Evolutionary conservation across 2,329 filamentous ascomycete genomes (phyloP).

Genomic region (Mycosphaerella arachidis): DNA sequence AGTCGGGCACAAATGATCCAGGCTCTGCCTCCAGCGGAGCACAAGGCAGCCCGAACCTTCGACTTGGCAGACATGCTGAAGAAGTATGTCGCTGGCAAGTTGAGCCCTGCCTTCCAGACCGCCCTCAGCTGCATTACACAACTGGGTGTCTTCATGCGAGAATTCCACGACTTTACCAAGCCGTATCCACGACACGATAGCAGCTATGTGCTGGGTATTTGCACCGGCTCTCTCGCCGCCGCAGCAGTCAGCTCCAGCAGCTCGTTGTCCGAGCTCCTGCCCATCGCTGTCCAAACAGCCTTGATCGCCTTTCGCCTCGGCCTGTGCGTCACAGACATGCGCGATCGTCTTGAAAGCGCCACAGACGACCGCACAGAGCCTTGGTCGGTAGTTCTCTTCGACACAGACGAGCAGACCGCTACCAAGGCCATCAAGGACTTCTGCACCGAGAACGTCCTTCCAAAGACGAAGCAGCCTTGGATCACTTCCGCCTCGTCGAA

Average conservation of each 20-base stretch:
- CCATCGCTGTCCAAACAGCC: conserved; percentile 33
- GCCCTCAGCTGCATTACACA: conserved; percentile 21
- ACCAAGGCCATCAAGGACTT: not conserved
- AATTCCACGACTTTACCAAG: conserved; percentile 1
- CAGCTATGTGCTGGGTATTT: conserved; percentile 18
- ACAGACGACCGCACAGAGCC: not conserved
- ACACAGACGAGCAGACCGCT: not conserved
- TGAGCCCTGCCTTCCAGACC: conserved; percentile 18
- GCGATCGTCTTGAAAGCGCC: not conserved
- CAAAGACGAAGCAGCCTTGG: not conserved
- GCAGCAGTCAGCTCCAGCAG: conserved; percentile 19
- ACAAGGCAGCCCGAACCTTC: not conserved
- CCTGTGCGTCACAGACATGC: conserved; percentile 8
- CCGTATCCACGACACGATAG: not conserved
- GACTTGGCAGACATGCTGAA: not conserved
- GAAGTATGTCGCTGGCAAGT: conserved; percentile 7
- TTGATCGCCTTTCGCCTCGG: conserved; percentile 45
- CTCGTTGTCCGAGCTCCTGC: conserved; percentile 14
- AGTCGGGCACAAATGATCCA: not conserved
- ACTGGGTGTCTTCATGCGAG: conserved; percentile 20
- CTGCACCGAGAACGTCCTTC: not conserved
- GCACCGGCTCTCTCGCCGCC: conserved; percentile 23
- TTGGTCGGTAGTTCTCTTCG: not conserved
- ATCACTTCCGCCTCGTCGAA: conserved; percentile 1
- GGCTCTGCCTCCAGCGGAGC: not conserved